Evolutionary conservation across 371 early-diverging fungal genomes (phyloP), one percentile per base, ranked within the genome.

Genomic region (Zychaea mexicana): DNA sequence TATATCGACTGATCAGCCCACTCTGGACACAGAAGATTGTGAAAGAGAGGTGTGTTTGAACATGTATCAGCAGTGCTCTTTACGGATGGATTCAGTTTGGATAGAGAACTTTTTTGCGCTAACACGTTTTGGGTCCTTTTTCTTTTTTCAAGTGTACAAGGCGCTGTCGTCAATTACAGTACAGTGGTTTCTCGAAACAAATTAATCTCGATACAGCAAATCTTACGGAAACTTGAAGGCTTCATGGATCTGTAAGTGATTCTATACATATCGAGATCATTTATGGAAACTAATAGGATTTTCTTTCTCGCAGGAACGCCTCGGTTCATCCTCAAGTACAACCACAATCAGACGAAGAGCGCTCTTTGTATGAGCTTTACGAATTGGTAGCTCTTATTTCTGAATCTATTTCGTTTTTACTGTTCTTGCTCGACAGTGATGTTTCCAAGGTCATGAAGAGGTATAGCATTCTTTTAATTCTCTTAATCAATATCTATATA

Each of bases 401-500:
- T 21, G 92, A 94, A 62, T 88, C 87, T 3, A 87, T 91, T n/a
- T 78, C 91, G 3, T 91, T 94, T 63, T 68, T 91, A n/a, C 66
- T 83, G 2, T 80, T 89, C 57, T 60, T 94, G 60, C 69, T 84
- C 8, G 92, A 92, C 63, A 82, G 83, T 32, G 85, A 89, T 45
- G 67, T 91, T 64, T 71, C 86, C 4, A 73, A 69, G 4, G 67
- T 90, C 32, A 67, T 88, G 26, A 33, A 27, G n/a, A 68, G 63
- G 71, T 71, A 57, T 74, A 26, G 62, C 65, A 15, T 67, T 84
- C 24, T 6, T 61, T 71, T 47, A 21, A 36, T 26, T 17, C 32
- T 53, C 13, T 2, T 4, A 33, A 32, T 24, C 12, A 0, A 65
- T 15, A 36, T 26, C 12, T 17, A n/a, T 46, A 52, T 19, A 8